Base-by-base conservation (phyloP, 2,329 filamentous ascomycete genomes). In the Capronia americana region DNA sequence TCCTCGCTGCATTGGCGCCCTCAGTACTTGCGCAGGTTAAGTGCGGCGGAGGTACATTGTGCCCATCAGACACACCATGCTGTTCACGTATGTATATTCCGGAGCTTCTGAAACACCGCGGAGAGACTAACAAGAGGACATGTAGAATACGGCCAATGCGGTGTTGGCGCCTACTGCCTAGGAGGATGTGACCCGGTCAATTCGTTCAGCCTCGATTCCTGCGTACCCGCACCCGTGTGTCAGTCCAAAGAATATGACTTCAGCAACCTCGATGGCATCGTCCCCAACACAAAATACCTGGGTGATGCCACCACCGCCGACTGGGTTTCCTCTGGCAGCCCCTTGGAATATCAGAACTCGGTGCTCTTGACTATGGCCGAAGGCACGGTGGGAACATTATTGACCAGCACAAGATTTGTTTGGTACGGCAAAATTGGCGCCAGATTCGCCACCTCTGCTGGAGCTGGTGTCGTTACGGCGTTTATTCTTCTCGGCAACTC, bases 381-480 rank as follows among this genome's bases (percentile, higher is more conserved):
- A 70, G 86, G 90, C 73, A 93, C 91, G 38, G 90, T 92, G 48
- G 95, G 95, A 63, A 97, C 95, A 10, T 87, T 99, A 54, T 81
- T 99, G 63, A 91, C 93, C 26, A 89, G 87, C 70, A 94, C 92
- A 65, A 85, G 88, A 71, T 98, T 97, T 80, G 89, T 99, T 80
- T 98, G 95, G 95, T 99, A 98, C 79, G 95, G 95, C 76, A 97
- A 91, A 79, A 89, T 97, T 74, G 91, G 90, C 78, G 92, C 92
- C 62, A 91, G 83, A 64, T 83, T 98, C 78, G 95, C 92, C 84
- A 94, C 93, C 0, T 90, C 90, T 70, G 89, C 91, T 74, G 93
- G 93, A 65, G 81, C 84, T 54, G 95, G 95, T 84, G 95, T 99
- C 24, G 91, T 99, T n/a, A 96, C 93, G 1, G 94, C 93, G 32